Evolutionary conservation across 2,329 filamentous ascomycete species (phyloP).

Genomic region (Neofusicoccum kwambonambiense): DNA sequence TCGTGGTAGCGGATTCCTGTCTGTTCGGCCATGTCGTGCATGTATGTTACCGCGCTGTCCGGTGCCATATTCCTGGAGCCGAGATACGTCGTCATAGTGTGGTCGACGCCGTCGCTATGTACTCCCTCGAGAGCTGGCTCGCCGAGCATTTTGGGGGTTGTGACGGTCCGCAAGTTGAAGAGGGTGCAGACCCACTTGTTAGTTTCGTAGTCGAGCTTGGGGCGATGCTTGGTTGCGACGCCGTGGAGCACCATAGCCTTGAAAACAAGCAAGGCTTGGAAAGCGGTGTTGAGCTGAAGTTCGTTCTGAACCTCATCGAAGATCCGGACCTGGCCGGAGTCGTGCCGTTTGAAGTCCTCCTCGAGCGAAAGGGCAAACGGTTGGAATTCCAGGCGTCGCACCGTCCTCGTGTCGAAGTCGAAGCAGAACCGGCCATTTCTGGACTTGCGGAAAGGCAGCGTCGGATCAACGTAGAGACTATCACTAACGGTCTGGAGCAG

Average conservation of each 20-base stretch:
- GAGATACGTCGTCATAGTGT: slow-evolving; percentile 35
- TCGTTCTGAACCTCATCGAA: slow-evolving; percentile 31
- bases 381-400: slow-evolving; percentile 32
- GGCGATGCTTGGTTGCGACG: slow-evolving; percentile 23
- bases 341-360: slow-evolving; percentile 34
- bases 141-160: slow-evolving; percentile 28
- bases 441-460: background rate
- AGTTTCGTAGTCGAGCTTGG: slow-evolving; percentile 28
- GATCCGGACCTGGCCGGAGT: slow-evolving; percentile 29
- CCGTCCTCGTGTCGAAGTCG: background rate
- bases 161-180: slow-evolving; percentile 32
- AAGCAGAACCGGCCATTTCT: background rate
- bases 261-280: slow-evolving; percentile 34
- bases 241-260: slow-evolving; percentile 31
- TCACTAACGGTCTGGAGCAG: background rate
- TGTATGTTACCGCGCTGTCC: slow-evolving; percentile 31
- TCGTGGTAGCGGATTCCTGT: slow-evolving; percentile 26
- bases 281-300: slow-evolving; percentile 32
- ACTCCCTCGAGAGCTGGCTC: slow-evolving; percentile 35
- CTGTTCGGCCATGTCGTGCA: slow-evolving; percentile 29
- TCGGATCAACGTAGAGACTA: background rate
- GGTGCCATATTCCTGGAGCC: slow-evolving; percentile 29
- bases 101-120: slow-evolving; percentile 34
- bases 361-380: slow-evolving; percentile 29
- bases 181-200: slow-evolving; percentile 30